phyloP scores from a whole-genome alignment of 108 stramenopile species.

The Bacterosira constricta region DNA sequence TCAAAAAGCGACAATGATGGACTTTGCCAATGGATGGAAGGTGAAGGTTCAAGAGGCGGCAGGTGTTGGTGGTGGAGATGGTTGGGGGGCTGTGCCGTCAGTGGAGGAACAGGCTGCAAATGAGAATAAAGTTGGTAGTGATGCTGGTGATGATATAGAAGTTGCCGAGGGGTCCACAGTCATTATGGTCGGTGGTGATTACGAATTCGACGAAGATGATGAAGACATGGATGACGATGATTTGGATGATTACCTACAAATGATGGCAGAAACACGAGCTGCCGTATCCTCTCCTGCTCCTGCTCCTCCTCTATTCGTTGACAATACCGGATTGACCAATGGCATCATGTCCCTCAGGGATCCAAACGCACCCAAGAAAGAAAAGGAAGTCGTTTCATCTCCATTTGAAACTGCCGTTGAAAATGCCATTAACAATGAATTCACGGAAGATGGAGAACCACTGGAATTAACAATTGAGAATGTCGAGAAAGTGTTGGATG shows the following conservation, averaged over 20 bases:
- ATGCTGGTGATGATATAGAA: not conserved
- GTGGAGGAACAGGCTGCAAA: no score
- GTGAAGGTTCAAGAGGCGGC: constrained; percentile 52
- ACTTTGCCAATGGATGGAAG: constrained; percentile 73
- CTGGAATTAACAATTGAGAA: constrained; percentile 81
- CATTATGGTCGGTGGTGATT: constrained; percentile 16
- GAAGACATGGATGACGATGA: constrained; percentile 82
- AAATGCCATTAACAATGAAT: constrained; percentile 2
- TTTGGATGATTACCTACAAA: constrained; percentile 64
- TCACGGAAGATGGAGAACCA: constrained; percentile 24
- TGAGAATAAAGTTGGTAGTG: no score
- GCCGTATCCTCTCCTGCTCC: constrained; percentile 15
- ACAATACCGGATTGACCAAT: constrained; percentile 18
- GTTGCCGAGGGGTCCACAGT: not conserved
- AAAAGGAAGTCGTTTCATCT: constrained; percentile 46
- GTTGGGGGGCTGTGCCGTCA: constrained; percentile 27
- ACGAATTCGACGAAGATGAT: constrained; percentile 65
- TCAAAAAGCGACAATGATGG: constrained; percentile 78
- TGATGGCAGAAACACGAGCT: constrained; percentile 57
- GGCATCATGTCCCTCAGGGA: not conserved
- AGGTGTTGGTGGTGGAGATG: constrained; percentile 27
- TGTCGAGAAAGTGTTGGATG: constrained; percentile 93
- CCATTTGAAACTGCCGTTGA: constrained; percentile 53
- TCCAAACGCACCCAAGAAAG: no score
- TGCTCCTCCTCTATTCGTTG: constrained; percentile 39